A percentile compares a stretch with the other conserved stretches of the same genome.
phyloP scores from a whole-genome alignment of 768 basidiomycete genomes.

The Kwoniella sp. region DNA sequence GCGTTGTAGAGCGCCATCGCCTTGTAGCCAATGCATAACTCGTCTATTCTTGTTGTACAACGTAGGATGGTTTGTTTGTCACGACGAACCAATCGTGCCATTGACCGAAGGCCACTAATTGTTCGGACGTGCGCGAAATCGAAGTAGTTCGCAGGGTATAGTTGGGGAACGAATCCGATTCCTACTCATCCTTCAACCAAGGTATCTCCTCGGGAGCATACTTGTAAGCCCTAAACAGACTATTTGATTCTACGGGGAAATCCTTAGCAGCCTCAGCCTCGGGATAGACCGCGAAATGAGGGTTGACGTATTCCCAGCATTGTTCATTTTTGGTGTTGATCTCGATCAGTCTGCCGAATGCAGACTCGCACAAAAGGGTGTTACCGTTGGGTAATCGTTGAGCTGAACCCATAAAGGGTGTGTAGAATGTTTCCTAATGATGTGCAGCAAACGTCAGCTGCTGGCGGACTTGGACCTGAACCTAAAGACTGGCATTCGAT shows the following conservation, averaged over 20 bases:
- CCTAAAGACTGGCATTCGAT: too few relatives aligned
- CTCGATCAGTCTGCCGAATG: constrained; percentile 31
- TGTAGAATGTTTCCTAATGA: constrained; percentile 33
- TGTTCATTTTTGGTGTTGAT: constrained; percentile 32
- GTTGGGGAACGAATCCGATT: too few relatives aligned
- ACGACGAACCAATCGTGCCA: too few relatives aligned
- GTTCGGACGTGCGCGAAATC: too few relatives aligned
- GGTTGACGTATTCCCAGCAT: constrained; percentile 36
- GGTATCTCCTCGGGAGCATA: constrained; percentile 26
- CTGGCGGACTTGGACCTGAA: too few relatives aligned
- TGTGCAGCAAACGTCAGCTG: too few relatives aligned
- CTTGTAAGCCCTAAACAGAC: constrained; percentile 27
- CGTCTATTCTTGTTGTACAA: too few relatives aligned
- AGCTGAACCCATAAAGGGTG: constrained; percentile 29
- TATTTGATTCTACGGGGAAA: constrained; percentile 36
- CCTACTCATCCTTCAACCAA: constrained; percentile 10
- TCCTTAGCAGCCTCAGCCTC: constrained; percentile 47
- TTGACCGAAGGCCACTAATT: too few relatives aligned
- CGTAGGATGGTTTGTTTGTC: too few relatives aligned
- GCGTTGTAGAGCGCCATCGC: too few relatives aligned
- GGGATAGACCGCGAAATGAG: constrained; percentile 41
- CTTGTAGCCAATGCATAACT: too few relatives aligned
- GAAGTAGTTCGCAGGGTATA: too few relatives aligned
- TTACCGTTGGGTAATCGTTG: constrained; percentile 29
- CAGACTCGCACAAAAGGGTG: constrained; percentile 26